Percentiles rank a stretch among this genome's conserved stretches.
phyloP scores from a whole-genome alignment of 1,139 yeast genomes.

The Candida dubliniensis region DNA sequence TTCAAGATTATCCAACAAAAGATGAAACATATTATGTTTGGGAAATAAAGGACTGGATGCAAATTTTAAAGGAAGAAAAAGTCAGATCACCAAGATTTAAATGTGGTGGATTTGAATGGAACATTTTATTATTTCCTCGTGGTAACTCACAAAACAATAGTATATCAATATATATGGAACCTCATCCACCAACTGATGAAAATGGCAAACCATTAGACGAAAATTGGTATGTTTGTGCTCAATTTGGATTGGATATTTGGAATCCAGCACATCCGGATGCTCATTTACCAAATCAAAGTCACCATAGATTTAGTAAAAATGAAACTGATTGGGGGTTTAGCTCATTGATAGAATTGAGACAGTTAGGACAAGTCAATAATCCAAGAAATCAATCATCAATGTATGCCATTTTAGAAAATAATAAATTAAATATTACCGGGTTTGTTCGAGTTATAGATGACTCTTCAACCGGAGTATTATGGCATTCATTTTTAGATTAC shows the following conservation, averaged over 20 bases:
- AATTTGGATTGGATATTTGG: slow-evolving; percentile 84
- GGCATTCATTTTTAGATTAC: slow-evolving; percentile 85
- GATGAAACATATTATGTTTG: slow-evolving; percentile 59
- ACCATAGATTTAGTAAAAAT: slow-evolving; percentile 71
- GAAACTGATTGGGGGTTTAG: slow-evolving; percentile 98
- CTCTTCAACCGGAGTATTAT: slow-evolving; percentile 84
- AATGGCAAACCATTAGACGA: slow-evolving; percentile 30
- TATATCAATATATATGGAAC: slow-evolving; percentile 67
- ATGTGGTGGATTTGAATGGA: slow-evolving; percentile 74
- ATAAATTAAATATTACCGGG: slow-evolving; percentile 69
- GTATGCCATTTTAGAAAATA: slow-evolving; percentile 49
- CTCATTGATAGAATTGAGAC: slow-evolving; percentile 62
- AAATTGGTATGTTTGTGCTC: slow-evolving; percentile 86
- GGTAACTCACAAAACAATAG: slow-evolving; percentile 54
- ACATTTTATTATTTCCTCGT: slow-evolving; percentile 72
- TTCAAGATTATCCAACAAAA: slow-evolving; percentile 45
- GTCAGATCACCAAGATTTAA: slow-evolving; percentile 55
- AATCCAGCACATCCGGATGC: slow-evolving; percentile 70
- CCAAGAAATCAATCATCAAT: slow-evolving; percentile 12
- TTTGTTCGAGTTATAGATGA: slow-evolving; percentile 79
- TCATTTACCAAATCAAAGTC: slow-evolving; percentile 65
- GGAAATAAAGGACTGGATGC: slow-evolving; percentile 68
- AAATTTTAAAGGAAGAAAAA: slow-evolving; percentile 44
- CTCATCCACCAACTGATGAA: slow-evolving; percentile 45
- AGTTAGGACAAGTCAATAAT: slow-evolving; percentile 29